These are phyloP conservation scores for Chlorophyllum brunneum DNA, from an alignment of 768 basidiomycete species.

Conservation along the genomic window DNA sequence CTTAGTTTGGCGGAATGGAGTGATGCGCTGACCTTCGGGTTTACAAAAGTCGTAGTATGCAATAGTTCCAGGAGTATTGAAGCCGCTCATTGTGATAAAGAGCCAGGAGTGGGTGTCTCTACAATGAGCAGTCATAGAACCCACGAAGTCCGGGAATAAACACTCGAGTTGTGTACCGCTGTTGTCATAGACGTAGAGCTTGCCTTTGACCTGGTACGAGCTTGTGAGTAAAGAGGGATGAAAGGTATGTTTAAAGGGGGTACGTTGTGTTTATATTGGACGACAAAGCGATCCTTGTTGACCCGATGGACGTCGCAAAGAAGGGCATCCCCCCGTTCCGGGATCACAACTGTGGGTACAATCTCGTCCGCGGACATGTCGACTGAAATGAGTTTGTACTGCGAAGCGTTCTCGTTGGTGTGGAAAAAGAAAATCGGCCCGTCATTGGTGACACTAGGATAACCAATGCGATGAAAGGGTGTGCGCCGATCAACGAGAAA, in stretches of 20 bases:
- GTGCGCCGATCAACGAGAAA: constrained; percentile 1
- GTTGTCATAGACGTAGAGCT: constrained; percentile 67
- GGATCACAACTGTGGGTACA: constrained; percentile 55
- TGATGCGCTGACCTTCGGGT: constrained; percentile 48
- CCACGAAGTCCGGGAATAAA: constrained; percentile 65
- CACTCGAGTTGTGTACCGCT: constrained; percentile 50
- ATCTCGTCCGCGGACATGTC: constrained; percentile 50
- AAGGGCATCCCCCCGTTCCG: constrained; percentile 55
- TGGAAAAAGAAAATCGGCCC: constrained; percentile 57
- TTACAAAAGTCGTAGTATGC: constrained; percentile 62
- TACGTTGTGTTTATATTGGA: constrained; percentile 73
- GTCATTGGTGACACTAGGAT: constrained; percentile 57
- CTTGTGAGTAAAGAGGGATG: constrained; percentile 5
- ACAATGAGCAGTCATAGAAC: constrained; percentile 50
- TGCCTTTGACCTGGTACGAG: constrained; percentile 64
- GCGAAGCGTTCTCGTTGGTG: constrained; percentile 65
- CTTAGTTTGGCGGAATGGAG: constrained; percentile 50
- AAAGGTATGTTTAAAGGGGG: background rate
- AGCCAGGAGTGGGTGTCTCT: constrained; percentile 54
- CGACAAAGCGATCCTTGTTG: constrained; percentile 51
- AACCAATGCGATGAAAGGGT: constrained; percentile 4
- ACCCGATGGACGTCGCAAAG: constrained; percentile 47
- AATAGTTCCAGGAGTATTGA: constrained; percentile 68
- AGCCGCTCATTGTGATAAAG: constrained; percentile 62
- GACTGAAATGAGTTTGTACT: constrained; percentile 61